Percentiles rank a stretch among this genome's conserved stretches.
These are phyloP conservation scores for Monilinia vaccinii-corymbosi DNA, from an alignment of 2,329 filamentous ascomycete species.

Conservation along the genomic window DNA sequence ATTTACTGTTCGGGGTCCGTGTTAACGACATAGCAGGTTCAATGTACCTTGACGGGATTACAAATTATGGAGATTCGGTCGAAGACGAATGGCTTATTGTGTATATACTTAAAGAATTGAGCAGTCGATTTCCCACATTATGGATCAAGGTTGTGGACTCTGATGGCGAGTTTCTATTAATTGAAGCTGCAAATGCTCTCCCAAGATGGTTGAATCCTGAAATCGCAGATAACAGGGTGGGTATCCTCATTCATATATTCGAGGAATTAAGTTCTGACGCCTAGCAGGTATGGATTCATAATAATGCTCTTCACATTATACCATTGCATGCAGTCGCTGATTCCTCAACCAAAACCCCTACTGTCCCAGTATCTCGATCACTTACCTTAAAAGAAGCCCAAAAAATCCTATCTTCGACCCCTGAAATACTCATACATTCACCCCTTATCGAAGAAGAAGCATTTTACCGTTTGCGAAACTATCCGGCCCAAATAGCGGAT, in stretches of 20 bases:
- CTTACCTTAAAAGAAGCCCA: slow-evolving; percentile 59
- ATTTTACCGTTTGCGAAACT: slow-evolving; percentile 79
- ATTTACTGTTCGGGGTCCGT: neutral
- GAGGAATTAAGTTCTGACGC: slow-evolving; percentile 12
- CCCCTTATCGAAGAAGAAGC: slow-evolving; percentile 74
- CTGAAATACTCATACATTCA: slow-evolving; percentile 58
- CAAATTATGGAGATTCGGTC: slow-evolving; percentile 86
- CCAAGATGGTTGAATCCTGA: slow-evolving; percentile 90
- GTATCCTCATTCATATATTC: slow-evolving; percentile 10
- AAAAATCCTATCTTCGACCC: slow-evolving; percentile 45
- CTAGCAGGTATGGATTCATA: slow-evolving; percentile 69
- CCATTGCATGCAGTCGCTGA: slow-evolving; percentile 38
- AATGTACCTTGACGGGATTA: slow-evolving; percentile 62
- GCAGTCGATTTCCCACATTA: slow-evolving; percentile 57
- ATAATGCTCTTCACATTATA: slow-evolving; percentile 67
- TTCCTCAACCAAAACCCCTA: slow-evolving; percentile 31
- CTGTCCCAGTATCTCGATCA: slow-evolving; percentile 30
- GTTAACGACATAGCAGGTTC: slow-evolving; percentile 33
- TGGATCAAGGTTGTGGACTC: slow-evolving; percentile 81
- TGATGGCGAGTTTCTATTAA: slow-evolving; percentile 90
- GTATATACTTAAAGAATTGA: slow-evolving; percentile 76
- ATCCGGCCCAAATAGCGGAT: slow-evolving; percentile 64
- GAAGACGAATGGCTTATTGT: slow-evolving; percentile 98
- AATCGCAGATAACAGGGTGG: slow-evolving; percentile 67
- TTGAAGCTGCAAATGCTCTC: slow-evolving; percentile 82